These are phyloP conservation scores for Serendipita sp. DNA, from an alignment of 768 basidiomycete genomes.

Conservation along the genomic window DNA sequence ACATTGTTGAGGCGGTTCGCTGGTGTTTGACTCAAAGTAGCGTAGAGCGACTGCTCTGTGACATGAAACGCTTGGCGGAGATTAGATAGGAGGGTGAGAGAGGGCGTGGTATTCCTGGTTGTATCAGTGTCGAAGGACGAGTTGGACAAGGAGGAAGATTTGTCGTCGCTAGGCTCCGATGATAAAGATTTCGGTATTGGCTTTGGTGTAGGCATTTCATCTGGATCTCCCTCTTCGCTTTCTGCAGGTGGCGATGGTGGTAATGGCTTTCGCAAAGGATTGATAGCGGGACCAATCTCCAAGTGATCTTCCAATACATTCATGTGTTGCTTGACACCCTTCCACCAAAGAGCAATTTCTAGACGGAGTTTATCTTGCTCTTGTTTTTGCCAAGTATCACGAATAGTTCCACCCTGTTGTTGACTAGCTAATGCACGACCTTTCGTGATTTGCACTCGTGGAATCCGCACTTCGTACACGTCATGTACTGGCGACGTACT, in stretches of 20 bases:
- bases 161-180: constrained; percentile 10
- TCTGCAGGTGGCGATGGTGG: constrained; percentile 8
- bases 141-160: constrained; percentile 9
- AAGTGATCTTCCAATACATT: constrained; percentile 28
- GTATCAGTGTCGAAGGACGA: constrained; percentile 9
- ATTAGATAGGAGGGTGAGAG: constrained; percentile 26
- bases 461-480: constrained; percentile 44
- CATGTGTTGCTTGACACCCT: constrained; percentile 40
- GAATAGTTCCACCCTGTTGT: constrained; percentile 5
- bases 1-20: constrained; percentile 40
- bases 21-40: constrained; percentile 33
- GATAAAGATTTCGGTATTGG: constrained; percentile 8
- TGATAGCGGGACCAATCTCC: background rate
- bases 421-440: constrained; percentile 13
- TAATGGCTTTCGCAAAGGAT: background rate
- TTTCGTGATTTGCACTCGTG: constrained; percentile 36
- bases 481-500: constrained; percentile 31
- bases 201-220: background rate
- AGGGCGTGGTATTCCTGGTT: constrained; percentile 18
- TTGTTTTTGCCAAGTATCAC: constrained; percentile 6
- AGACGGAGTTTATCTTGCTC: constrained; percentile 34
- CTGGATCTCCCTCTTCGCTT: background rate
- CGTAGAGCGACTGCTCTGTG: constrained; percentile 42
- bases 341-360: constrained; percentile 55
- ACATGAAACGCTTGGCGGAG: constrained; percentile 42